Evolutionary conservation across 371 early-diverging fungal genomes (phyloP).

Genomic region (Rhizopus stolonifer): DNA sequence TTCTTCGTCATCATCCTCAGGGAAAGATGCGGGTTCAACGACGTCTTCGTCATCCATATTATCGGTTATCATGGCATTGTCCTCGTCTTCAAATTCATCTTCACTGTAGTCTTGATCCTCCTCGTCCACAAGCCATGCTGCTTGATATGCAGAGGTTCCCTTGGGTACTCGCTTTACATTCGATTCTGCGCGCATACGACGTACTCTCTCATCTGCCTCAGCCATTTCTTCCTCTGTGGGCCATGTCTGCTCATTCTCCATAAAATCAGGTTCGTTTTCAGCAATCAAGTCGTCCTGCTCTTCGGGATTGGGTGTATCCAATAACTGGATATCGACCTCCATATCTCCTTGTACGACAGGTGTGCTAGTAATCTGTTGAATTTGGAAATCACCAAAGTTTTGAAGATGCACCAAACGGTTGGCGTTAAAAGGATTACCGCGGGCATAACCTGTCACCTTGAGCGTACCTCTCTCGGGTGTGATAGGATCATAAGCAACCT

Average conservation of each 20-base stretch:
- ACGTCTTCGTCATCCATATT: constrained; percentile 25
- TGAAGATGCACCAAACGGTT: constrained; percentile 91
- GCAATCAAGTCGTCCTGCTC: constrained; percentile 72
- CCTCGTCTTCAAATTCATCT: constrained; percentile 65
- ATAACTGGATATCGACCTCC: constrained; percentile 50
- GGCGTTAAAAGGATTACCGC: constrained; percentile 79
- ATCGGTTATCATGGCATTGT: constrained; percentile 40
- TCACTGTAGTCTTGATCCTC: constrained; percentile 62
- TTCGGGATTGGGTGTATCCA: constrained; percentile 65
- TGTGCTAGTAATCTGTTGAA: constrained; percentile 57
- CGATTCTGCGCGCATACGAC: constrained; percentile 34
- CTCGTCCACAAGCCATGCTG: constrained; percentile 93
- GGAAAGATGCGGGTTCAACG: constrained; percentile 34
- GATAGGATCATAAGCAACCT: constrained; percentile 59
- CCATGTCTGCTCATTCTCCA: constrained; percentile 97
- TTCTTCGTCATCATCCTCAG: constrained; percentile 58
- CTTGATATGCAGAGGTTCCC: constrained; percentile 95
- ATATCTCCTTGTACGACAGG: constrained; percentile 27
- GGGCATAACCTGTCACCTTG: constrained; percentile 81
- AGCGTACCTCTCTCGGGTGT: constrained; percentile 60
- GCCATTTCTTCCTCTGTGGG: constrained; percentile 93
- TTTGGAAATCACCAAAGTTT: constrained; percentile 89
- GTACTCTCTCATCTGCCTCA: constrained; percentile 68
- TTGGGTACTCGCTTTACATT: constrained; percentile 78
- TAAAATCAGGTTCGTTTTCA: constrained; percentile 86